A percentile compares a stretch with the other conserved stretches of the same genome.
Evolutionary conservation across 352 stramenopile genomes (phyloP).

Genomic region (Stramenopiles sp.): DNA sequence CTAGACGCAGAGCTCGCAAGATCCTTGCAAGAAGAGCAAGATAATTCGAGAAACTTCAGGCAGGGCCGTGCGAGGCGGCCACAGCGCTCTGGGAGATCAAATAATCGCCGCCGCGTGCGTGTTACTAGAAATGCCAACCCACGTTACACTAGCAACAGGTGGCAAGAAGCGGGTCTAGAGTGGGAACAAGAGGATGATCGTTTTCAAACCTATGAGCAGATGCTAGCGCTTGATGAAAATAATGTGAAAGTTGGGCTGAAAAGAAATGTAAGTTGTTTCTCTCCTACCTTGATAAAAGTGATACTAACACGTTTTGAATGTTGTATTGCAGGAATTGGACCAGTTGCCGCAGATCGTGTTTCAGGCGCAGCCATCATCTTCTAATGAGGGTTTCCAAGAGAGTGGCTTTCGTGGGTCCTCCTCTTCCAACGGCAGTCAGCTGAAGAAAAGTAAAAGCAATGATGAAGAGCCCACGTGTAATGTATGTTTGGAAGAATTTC

Average conservation of each 20-base stretch:
- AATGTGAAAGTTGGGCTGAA: neutral
- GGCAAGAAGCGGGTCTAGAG: neutral
- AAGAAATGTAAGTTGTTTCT: neutral
- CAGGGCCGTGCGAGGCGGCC: too few species aligned
- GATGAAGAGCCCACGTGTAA: conserved; percentile 62
- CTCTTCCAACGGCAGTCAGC: neutral
- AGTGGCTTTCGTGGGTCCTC: neutral
- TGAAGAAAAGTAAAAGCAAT: conserved; percentile 28
- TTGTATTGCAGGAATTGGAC: neutral
- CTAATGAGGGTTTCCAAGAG: neutral
- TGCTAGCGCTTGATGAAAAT: conserved; percentile 8
- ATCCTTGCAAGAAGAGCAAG: neutral
- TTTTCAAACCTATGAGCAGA: neutral
- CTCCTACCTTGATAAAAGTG: too few species aligned
- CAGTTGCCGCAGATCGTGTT: neutral
- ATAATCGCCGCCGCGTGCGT: neutral
- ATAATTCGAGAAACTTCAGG: neutral
- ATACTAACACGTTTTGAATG: neutral
- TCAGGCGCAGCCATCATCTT: neutral
- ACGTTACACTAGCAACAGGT: neutral
- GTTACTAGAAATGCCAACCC: neutral
- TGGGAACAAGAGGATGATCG: neutral
- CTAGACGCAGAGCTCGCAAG: neutral
- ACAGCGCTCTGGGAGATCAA: neutral
- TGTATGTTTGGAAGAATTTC: conserved; percentile 66